Evolutionary conservation across 306 rosid species (phyloP).

Genomic region (Ceratonia siliqua): DNA sequence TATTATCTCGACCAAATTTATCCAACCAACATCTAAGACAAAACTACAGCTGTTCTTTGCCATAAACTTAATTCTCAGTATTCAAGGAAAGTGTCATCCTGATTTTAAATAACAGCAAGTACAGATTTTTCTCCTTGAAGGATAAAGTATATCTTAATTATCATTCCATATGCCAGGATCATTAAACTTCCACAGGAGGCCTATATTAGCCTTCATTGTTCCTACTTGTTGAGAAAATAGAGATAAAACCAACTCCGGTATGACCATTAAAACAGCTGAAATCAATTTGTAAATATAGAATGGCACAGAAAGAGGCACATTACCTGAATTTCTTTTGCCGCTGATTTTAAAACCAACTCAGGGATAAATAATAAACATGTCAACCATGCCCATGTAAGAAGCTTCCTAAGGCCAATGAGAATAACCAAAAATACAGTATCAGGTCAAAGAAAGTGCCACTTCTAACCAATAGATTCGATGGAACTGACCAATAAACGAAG

Average conservation of each 20-base stretch:
- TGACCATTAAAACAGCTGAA: not conserved
- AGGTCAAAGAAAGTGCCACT: slow-evolving; percentile 25
- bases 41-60: not conserved
- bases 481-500: slow-evolving; percentile 35
- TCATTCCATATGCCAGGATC: not conserved
- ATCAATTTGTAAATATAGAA: not conserved
- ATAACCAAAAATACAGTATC: slow-evolving; percentile 27
- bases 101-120: not conserved
- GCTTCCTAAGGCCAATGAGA: slow-evolving; percentile 72
- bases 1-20: not conserved
- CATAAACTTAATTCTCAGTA: not conserved
- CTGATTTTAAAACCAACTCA: slow-evolving; percentile 77
- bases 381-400: slow-evolving; percentile 97
- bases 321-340: slow-evolving; percentile 73
- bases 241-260: too few relatives aligned
- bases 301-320: slow-evolving; percentile 22
- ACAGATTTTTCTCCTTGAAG: not conserved
- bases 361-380: slow-evolving; percentile 91
- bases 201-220: not conserved
- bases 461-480: slow-evolving; percentile 31
- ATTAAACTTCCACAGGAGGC: not conserved
- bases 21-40: not conserved
- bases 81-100: not conserved
- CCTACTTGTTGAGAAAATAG: too few relatives aligned
- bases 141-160: not conserved